Base-by-base conservation (phyloP, 148 eudicot species). In the Beta vulgaris region DNA sequence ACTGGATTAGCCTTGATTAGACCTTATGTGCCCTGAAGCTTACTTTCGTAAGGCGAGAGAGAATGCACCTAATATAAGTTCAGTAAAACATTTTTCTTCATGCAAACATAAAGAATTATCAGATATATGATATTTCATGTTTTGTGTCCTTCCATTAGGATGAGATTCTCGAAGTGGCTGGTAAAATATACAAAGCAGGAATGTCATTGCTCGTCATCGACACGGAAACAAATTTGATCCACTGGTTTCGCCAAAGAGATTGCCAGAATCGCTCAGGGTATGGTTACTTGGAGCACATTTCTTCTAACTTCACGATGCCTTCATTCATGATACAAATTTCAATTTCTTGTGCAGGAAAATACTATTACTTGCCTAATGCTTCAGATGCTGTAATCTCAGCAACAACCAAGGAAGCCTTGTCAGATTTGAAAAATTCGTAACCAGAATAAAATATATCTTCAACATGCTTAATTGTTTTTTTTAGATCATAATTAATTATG, bases 171-270 rank as follows among this genome's bases (percentile, higher is more conserved):
- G 98, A 95, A 77, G 98, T 95, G 64, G 96, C 98, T 67, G 96
- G 88, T 61, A 95, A 95, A 80, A 90, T 95, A 70, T 95, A 87
- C 86, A 90, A 90, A 82, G 88, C 98, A 1, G 97, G 98, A 72
- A 95, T 95, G 97, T 95, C 98, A 18, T 90, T 95, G 60, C 96
- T 95, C 7, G 97, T 95, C 69, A 95, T 95, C 4, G 98, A 95
- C 81, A 95, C 98, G 1, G 98, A 95, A 95, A 95, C 82, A 95
- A 95, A 88, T 95, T 95, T 73, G 93, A 60, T 95, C 98, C 13
- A 95, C 98, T 29, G 98, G 98, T 55, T 95, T 95, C 75, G 98
- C 98, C 73, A 95, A 95, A 73, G 98, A 95, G 85, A 90, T 95
- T 40, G 98, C 98, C 7, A 88, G 97, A 89, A 87, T 95, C 69